Conservation (phyloP, 2,329 filamentous ascomycete species). For the Cryoendolithus antarcticus region DNA sequence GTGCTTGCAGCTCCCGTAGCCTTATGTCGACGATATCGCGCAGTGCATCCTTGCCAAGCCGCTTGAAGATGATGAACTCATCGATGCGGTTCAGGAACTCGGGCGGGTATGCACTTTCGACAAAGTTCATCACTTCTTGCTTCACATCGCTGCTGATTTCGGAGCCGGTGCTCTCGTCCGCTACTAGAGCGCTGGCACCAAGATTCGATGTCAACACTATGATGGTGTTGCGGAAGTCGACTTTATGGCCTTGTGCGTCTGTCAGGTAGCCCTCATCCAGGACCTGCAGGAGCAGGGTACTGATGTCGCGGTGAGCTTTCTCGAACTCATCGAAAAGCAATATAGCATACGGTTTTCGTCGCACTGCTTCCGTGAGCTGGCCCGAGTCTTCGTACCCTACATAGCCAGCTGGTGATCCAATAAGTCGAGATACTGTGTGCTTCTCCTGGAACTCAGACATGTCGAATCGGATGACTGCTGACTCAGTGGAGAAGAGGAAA, state of each 20-base stretch:
- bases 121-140: slow-evolving; percentile 76
- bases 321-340: slow-evolving; percentile 96
- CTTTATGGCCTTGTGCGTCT: slow-evolving; percentile 88
- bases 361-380: slow-evolving; percentile 87
- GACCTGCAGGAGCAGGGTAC: slow-evolving; percentile 79
- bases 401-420: slow-evolving; percentile 86
- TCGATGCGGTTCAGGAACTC: slow-evolving; percentile 96
- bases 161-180: slow-evolving; percentile 17
- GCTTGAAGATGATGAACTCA: slow-evolving; percentile 92
- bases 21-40: slow-evolving; percentile 91
- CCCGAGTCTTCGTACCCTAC: slow-evolving; percentile 95
- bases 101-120: slow-evolving; percentile 62
- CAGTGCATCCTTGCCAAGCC: slow-evolving; percentile 64
- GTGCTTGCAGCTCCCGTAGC: slow-evolving; percentile 66
- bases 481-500: slow-evolving; percentile 87
- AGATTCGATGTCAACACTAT: slow-evolving; percentile 95
- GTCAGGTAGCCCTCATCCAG: slow-evolving; percentile 94
- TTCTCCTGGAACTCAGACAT: slow-evolving; percentile 98
- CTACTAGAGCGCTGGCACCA: slow-evolving; percentile 80
- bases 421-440: slow-evolving; percentile 85
- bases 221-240: slow-evolving; percentile 93
- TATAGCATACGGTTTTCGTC: slow-evolving; percentile 89
- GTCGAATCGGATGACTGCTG: slow-evolving; percentile 85
- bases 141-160: slow-evolving; percentile 59
- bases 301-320: slow-evolving; percentile 92